A percentile compares a stretch with the other conserved stretches of the same genome.
Conservation (phyloP, 805 yeast species). For the Cyberlindnera bimundalis region DNA sequence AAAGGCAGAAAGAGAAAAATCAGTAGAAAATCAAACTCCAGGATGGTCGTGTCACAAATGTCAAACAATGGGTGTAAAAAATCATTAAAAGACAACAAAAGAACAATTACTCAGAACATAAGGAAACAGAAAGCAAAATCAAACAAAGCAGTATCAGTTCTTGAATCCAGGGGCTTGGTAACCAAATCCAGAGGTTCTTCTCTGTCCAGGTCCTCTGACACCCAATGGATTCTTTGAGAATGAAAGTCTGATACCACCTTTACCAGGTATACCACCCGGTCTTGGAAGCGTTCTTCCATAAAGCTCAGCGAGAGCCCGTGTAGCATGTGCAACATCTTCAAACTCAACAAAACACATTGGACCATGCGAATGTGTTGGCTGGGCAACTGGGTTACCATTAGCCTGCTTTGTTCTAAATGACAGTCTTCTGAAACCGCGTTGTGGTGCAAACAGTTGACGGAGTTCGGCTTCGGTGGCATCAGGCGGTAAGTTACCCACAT, state of each 20-base stretch:
- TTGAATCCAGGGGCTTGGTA: slow-evolving; percentile 20
- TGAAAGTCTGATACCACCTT: slow-evolving; percentile 92
- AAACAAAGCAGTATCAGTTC: slow-evolving; percentile 5
- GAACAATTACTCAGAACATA: background rate
- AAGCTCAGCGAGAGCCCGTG: slow-evolving; percentile 88
- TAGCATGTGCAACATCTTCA: slow-evolving; percentile 92
- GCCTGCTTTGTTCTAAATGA: slow-evolving; percentile 79
- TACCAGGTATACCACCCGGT: slow-evolving; percentile 61
- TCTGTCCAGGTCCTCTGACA: slow-evolving; percentile 70
- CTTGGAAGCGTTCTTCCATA: slow-evolving; percentile 91
- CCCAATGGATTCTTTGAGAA: slow-evolving; percentile 97
- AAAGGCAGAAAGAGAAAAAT: background rate
- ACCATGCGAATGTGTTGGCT: slow-evolving; percentile 54
- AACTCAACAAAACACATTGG: slow-evolving; percentile 99
- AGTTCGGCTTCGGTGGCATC: slow-evolving; percentile 94
- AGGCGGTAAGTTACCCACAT: slow-evolving; percentile 96
- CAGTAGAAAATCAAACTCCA: slow-evolving; percentile 6
- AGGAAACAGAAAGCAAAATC: background rate
- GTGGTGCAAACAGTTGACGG: slow-evolving; percentile 80
- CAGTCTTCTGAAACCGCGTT: slow-evolving; percentile 87
- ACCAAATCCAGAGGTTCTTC: slow-evolving; percentile 35
- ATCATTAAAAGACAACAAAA: background rate
- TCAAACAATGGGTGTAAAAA: background rate
- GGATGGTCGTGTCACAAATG: slow-evolving; percentile 1
- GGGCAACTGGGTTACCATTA: slow-evolving; percentile 34